Percentiles rank a stretch among this genome's conserved stretches.
These are phyloP conservation scores for Murraya koenigii DNA, from an alignment of 345 rosid species.

Conservation along the genomic window DNA sequence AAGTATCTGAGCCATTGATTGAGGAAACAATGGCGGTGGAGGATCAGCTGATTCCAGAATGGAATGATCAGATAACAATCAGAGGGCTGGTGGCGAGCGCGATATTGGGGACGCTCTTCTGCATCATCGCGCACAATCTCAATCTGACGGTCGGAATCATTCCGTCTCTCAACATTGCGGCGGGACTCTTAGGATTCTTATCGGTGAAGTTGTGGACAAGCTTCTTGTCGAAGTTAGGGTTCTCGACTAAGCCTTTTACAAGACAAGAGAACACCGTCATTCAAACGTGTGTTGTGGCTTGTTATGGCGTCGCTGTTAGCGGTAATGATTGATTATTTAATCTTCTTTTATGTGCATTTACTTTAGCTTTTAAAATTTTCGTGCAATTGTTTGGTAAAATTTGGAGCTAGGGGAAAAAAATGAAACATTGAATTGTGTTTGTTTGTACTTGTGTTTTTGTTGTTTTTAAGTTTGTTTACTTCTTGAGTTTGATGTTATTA, in stretches of 20 bases:
- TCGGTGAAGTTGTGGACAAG: constrained; percentile 89
- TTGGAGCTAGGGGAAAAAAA: not conserved
- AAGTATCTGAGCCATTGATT: constrained; percentile 20
- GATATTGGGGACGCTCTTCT: constrained; percentile 65
- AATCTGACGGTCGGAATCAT: constrained; percentile 89
- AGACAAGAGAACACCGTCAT: constrained; percentile 92
- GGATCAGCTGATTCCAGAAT: constrained; percentile 58
- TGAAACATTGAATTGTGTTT: not conserved
- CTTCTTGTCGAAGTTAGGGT: constrained; percentile 54
- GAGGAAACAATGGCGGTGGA: constrained; percentile 41
- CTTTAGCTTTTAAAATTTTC: too few species aligned
- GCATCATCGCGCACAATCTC: constrained; percentile 84
- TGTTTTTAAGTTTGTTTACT: not conserved
- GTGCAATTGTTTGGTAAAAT: too few species aligned
- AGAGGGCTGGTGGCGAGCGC: constrained; percentile 76
- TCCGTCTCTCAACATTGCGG: constrained; percentile 87
- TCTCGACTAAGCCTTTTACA: constrained; percentile 63
- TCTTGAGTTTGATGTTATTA: not conserved
- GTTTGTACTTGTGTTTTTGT: not conserved
- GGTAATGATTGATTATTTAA: constrained; percentile 26
- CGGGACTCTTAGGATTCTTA: constrained; percentile 94
- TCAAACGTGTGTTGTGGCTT: constrained; percentile 93
- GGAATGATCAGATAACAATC: constrained; percentile 92
- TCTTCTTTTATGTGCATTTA: too few species aligned
- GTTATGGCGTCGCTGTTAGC: constrained; percentile 89